Evolutionary conservation across 441 rosid species (phyloP), one percentile per base, ranked within the genome.

Genomic region (Erodium moschatum): DNA sequence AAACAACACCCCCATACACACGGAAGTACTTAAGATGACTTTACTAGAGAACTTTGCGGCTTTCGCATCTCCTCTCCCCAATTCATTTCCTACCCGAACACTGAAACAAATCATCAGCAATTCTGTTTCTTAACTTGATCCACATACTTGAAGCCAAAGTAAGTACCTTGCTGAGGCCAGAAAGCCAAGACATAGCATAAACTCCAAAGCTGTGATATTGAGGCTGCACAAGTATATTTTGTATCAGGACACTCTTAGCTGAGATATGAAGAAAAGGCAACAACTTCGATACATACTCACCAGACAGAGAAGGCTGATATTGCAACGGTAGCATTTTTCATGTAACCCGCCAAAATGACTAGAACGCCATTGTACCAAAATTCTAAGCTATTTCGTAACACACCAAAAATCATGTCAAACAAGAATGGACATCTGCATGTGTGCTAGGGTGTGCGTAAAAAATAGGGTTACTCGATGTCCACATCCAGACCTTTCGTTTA

Each of bases 31-130:
- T 3, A 88, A 70, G 64, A 72, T 76, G 64, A 85, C 84, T 75
- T 81, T 88, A 1, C 85, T 78, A 3, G 94, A 67, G 60, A 86
- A 86, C 19, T 72, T 79, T 13, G 85, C 89, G 1, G 84, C 90
- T 7, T 72, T 68, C 0, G 82, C 81, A 11, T 85, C 76, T 69
- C 96, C 92, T 75, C 75, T 80, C 12, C 94, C 96, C 9, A 90
- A 70, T 78, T 85, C 94, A 67, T 90, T 90, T 31, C 91, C 20
- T 65, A 54, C 90, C 56, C 96, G 70, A n/a, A 85, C 96, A 1
- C 94, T 90, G 71, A 0, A 1, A 0, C 15, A 61, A 52, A 6
- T 21, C 15, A 38, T 9, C 13, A 62, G 40, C 6, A 7, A 8
- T 0, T 46, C 60, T 3, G 67, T 42, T 20, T 21, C 38, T 5